These are phyloP conservation scores for Zygotorulaspora chibaensis DNA, from an alignment of 805 yeast genomes.

Conservation along the genomic window DNA sequence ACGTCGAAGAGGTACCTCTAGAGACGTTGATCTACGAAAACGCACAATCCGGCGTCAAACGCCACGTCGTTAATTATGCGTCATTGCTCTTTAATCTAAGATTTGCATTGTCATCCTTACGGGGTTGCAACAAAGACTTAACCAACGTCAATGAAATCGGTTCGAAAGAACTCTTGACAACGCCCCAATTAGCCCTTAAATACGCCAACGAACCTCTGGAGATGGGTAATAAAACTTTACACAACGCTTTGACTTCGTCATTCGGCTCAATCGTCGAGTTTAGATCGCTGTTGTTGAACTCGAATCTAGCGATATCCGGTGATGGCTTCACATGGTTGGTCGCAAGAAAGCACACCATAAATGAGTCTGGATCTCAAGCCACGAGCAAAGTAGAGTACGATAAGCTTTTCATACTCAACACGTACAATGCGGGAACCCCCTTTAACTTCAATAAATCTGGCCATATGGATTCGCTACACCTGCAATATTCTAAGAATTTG, in stretches of 20 bases:
- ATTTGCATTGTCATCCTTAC: conserved; percentile 37
- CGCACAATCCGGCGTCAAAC: conserved; percentile 31
- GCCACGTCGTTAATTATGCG: conserved; percentile 37
- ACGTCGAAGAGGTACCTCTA: conserved; percentile 23
- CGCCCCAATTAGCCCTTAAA: conserved; percentile 37
- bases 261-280: conserved; percentile 80
- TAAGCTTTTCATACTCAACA: conserved; percentile 63
- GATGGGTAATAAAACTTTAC: conserved; percentile 34
- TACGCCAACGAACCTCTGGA: conserved; percentile 35
- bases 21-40: conserved; percentile 27
- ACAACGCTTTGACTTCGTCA: conserved; percentile 48
- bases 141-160: conserved; percentile 22
- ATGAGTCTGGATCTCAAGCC: conserved; percentile 12
- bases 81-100: conserved; percentile 38
- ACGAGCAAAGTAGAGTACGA: conserved; percentile 34
- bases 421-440: conserved; percentile 89
- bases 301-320: conserved; percentile 72
- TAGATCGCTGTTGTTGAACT: conserved; percentile 60
- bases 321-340: conserved; percentile 91
- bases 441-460: conserved; percentile 54
- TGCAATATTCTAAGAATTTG: conserved; percentile 23
- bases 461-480: conserved; percentile 32
- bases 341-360: conserved; percentile 40
- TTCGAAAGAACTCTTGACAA: conserved; percentile 38
- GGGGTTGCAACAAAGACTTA: conserved; percentile 18